Evolutionary conservation across 2,329 filamentous ascomycete genomes (phyloP).

Genomic region (Penicillium nordicum): DNA sequence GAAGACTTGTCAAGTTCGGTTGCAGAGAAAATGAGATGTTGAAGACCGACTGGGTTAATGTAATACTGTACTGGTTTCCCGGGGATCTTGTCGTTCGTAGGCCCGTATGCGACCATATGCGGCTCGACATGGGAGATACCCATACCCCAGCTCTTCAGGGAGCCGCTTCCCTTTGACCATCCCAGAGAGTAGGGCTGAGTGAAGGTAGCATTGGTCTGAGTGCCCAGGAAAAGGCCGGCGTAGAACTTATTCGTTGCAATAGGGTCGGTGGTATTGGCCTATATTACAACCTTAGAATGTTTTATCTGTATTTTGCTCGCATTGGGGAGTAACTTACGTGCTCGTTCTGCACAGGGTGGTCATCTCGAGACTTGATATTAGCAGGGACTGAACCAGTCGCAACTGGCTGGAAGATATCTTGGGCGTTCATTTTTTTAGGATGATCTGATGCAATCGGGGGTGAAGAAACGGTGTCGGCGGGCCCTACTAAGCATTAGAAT

Average conservation of each 20-base stretch:
- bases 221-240: conserved; percentile 73
- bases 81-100: conserved; percentile 49
- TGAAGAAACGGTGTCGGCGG: neutral
- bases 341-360: conserved; percentile 43
- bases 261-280: conserved; percentile 34
- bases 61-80: conserved; percentile 66
- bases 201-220: conserved; percentile 66
- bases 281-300: neutral
- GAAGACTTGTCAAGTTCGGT: conserved; percentile 65
- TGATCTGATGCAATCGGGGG: neutral
- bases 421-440: conserved; percentile 29
- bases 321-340: conserved; percentile 30
- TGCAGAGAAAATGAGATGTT: conserved; percentile 77
- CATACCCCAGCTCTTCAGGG: conserved; percentile 70
- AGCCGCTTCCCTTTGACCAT: conserved; percentile 64
- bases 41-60: conserved; percentile 75
- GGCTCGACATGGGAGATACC: conserved; percentile 70
- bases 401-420: conserved; percentile 45
- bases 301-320: neutral
- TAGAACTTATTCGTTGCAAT: conserved; percentile 61
- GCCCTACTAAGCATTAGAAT: neutral
- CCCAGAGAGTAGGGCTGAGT: conserved; percentile 70
- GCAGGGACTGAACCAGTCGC: conserved; percentile 37
- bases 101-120: conserved; percentile 64
- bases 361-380: conserved; percentile 38